These are phyloP conservation scores for Penicillium sp. DNA, from an alignment of 2,329 filamentous ascomycete species.

Conservation along the genomic window DNA sequence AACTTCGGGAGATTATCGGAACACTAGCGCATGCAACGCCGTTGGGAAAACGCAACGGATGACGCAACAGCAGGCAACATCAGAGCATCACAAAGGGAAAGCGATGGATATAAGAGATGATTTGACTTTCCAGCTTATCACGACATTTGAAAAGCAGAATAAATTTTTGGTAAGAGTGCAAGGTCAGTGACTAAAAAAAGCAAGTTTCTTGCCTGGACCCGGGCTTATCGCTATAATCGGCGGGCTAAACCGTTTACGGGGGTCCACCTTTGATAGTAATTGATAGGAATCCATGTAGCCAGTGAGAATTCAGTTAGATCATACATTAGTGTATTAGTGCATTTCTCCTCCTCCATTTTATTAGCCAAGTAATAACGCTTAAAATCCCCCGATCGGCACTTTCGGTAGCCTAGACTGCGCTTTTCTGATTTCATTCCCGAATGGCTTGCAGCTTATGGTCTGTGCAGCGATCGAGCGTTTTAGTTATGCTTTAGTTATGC, in stretches of 20 bases:
- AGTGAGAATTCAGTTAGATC: background rate
- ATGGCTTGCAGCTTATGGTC: background rate
- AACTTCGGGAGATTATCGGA: constrained; percentile 16
- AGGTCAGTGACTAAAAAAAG: background rate
- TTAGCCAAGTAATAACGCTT: background rate
- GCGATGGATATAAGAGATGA: background rate
- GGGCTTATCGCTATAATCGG: background rate
- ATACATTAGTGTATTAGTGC: background rate
- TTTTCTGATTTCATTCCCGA: background rate
- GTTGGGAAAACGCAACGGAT: constrained; percentile 15
- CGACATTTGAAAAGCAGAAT: background rate
- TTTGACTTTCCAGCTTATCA: background rate
- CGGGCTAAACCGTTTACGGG: background rate
- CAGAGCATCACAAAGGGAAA: background rate
- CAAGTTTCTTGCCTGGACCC: background rate
- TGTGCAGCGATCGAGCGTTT: background rate
- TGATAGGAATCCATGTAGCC: background rate
- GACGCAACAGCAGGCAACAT: constrained; percentile 13
- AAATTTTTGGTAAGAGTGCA: background rate
- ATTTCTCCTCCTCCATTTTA: background rate
- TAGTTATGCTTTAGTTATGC: background rate
- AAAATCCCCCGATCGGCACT: background rate
- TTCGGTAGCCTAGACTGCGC: background rate
- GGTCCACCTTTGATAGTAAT: background rate
- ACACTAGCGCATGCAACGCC: constrained; percentile 22